These are phyloP conservation scores for Aureobasidium vineae DNA, from an alignment of 2,329 filamentous ascomycete species.

Conservation along the genomic window DNA sequence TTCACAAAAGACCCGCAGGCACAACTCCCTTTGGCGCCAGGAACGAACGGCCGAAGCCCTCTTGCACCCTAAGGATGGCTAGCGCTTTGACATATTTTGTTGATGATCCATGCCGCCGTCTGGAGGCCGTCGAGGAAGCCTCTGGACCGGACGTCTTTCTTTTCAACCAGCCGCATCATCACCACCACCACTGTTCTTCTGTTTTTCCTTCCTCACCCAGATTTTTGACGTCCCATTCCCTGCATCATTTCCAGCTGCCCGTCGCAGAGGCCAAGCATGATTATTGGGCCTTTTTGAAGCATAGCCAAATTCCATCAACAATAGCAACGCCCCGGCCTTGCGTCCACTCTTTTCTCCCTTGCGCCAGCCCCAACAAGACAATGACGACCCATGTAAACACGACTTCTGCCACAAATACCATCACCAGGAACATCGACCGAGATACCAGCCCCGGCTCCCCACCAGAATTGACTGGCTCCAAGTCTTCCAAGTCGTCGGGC, in stretches of 20 bases:
- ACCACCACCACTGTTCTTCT: slow-evolving; percentile 18
- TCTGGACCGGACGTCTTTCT: slow-evolving; percentile 15
- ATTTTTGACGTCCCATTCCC: slow-evolving; percentile 1
- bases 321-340: slow-evolving; percentile 27
- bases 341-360: slow-evolving; percentile 28
- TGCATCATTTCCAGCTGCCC: neutral
- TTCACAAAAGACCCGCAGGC: slow-evolving; percentile 9
- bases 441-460: slow-evolving; percentile 62
- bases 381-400: slow-evolving; percentile 24
- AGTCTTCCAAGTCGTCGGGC: slow-evolving; percentile 75
- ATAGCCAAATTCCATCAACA: slow-evolving; percentile 16
- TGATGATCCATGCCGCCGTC: slow-evolving; percentile 19
- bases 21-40: slow-evolving; percentile 19
- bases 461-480: slow-evolving; percentile 77
- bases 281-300: slow-evolving; percentile 20
- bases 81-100: slow-evolving; percentile 23
- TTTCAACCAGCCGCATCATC: slow-evolving; percentile 9
- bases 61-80: slow-evolving; percentile 12
- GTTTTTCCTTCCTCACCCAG: neutral
- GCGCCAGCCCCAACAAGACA: slow-evolving; percentile 24
- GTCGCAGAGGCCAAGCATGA: slow-evolving; percentile 21
- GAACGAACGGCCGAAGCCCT: slow-evolving; percentile 20
- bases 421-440: slow-evolving; percentile 14
- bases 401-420: neutral
- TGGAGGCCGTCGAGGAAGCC: slow-evolving; percentile 12